phyloP scores from a whole-genome alignment of 2,329 filamentous ascomycete genomes.

The Ophiostoma piceae region DNA sequence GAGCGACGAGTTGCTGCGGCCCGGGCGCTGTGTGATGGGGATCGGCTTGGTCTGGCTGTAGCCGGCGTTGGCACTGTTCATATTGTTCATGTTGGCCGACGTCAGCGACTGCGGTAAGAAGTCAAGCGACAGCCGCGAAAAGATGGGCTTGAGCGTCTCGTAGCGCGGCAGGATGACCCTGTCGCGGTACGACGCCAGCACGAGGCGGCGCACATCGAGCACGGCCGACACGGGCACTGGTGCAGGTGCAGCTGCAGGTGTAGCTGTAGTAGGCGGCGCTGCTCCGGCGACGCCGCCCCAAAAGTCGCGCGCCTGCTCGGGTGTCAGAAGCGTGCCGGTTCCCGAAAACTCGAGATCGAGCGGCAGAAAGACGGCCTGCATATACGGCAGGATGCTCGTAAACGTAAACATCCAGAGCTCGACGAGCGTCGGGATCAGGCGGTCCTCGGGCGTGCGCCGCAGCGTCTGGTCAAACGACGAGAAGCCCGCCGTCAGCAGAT shows the following conservation, averaged over 20 bases:
- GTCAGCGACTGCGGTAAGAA: slow-evolving; percentile 55
- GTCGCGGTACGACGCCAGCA: slow-evolving; percentile 83
- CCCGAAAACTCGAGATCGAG: slow-evolving; percentile 91
- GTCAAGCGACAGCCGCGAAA: slow-evolving; percentile 82
- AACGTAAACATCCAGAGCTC: slow-evolving; percentile 94
- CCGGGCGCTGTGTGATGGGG: slow-evolving; percentile 39
- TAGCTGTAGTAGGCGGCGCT: background rate
- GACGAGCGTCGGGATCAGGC: slow-evolving; percentile 82
- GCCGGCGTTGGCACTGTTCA: background rate
- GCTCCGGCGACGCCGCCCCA: slow-evolving; percentile 64
- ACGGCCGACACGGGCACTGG: slow-evolving; percentile 46
- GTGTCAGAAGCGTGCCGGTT: slow-evolving; percentile 68
- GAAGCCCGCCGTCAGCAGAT: slow-evolving; percentile 77
- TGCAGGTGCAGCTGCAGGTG: slow-evolving; percentile 10
- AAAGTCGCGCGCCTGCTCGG: slow-evolving; percentile 78
- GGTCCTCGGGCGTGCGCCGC: slow-evolving; percentile 71
- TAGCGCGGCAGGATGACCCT: slow-evolving; percentile 82
- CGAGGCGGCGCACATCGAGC: slow-evolving; percentile 82
- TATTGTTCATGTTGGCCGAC: slow-evolving; percentile 27
- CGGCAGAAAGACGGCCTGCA: slow-evolving; percentile 91
- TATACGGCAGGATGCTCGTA: slow-evolving; percentile 81
- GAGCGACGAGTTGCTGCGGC: slow-evolving; percentile 26
- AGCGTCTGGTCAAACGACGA: slow-evolving; percentile 78
- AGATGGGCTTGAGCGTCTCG: slow-evolving; percentile 81
- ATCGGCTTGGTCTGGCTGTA: slow-evolving; percentile 42